Evolutionary conservation across 164 flowering plant species (phyloP).

Genomic region (Vitis rupestris): DNA sequence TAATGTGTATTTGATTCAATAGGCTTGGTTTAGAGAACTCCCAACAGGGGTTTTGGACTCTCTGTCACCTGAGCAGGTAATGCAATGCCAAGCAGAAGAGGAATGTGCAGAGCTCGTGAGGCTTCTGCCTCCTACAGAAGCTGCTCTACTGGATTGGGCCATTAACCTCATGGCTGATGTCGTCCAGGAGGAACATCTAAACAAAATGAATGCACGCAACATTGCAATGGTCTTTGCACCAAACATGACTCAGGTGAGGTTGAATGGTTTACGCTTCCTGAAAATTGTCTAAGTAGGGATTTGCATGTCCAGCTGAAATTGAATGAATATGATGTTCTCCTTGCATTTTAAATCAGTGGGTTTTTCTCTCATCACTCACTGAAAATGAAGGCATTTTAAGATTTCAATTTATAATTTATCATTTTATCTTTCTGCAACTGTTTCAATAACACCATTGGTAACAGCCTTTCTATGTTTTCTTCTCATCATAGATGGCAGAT

Average conservation of each 20-base stretch:
- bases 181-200: constrained; percentile 61
- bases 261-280: background rate
- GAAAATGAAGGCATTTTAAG: too few species aligned
- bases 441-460: background rate
- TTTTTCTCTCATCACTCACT: too few species aligned
- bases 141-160: constrained; percentile 82
- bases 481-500: constrained; percentile 72
- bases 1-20: background rate
- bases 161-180: constrained; percentile 91
- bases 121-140: constrained; percentile 75
- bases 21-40: constrained; percentile 96
- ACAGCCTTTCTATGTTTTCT: background rate
- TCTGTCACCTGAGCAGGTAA: constrained; percentile 71
- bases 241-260: constrained; percentile 75
- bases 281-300: too few species aligned
- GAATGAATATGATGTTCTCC: too few species aligned
- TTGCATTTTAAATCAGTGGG: too few species aligned
- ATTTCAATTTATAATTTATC: too few species aligned
- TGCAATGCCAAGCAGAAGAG: constrained; percentile 74
- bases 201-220: constrained; percentile 88
- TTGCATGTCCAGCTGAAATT: too few species aligned
- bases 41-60: constrained; percentile 81
- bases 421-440: too few species aligned
- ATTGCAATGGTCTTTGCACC: constrained; percentile 89
- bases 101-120: constrained; percentile 62